These are phyloP conservation scores for Carpediemonas membranifera DNA, from an alignment of 78 protist genomes.

Conservation along the genomic window DNA sequence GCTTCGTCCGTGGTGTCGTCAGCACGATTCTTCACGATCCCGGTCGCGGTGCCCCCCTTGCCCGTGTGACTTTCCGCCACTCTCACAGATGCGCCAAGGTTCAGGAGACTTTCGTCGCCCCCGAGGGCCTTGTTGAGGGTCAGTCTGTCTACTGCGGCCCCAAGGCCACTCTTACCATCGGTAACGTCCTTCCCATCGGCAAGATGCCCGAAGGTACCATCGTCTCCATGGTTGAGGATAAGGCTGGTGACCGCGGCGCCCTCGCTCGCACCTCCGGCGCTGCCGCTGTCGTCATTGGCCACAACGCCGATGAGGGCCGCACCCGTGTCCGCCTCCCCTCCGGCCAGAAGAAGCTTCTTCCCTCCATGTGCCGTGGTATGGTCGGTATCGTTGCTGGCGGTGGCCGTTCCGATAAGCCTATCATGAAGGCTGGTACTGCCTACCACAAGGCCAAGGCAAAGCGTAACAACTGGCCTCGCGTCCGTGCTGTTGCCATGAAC, in stretches of 20 bases:
- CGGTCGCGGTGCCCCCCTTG: slow-evolving; percentile 98
- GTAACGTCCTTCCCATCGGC: slow-evolving; percentile 89
- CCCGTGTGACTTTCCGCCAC: slow-evolving; percentile 79
- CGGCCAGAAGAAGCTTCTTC: slow-evolving; percentile 83
- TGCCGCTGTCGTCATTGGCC: slow-evolving; percentile 83
- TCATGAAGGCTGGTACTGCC: slow-evolving; percentile 94
- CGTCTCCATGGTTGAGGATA: slow-evolving; percentile 90
- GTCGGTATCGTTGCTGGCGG: slow-evolving; percentile 98
- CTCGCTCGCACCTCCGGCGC: too few species aligned
- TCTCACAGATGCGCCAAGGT: slow-evolving; percentile 62
- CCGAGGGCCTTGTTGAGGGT: slow-evolving; percentile 98
- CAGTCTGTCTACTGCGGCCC: slow-evolving; percentile 89
- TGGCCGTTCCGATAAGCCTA: slow-evolving; percentile 98
- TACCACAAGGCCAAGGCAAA: slow-evolving; percentile 88
- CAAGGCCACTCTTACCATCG: slow-evolving; percentile 83
- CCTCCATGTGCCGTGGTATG: slow-evolving; percentile 79
- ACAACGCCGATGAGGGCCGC: slow-evolving; percentile 73
- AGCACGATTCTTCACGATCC: slow-evolving; percentile 95
- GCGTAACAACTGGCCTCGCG: slow-evolving; percentile 97
- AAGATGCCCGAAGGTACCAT: slow-evolving; percentile 93
- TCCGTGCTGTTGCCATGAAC: slow-evolving; percentile 98
- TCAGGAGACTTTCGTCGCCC: slow-evolving; percentile 77
- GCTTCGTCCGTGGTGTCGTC: slow-evolving; percentile 75
- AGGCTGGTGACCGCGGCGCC: slow-evolving; percentile 84
- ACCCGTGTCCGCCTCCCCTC: slow-evolving; percentile 92